Percentiles rank a stretch among this genome's conserved stretches.
These are phyloP conservation scores for Endocladia muricata DNA, from an alignment of 31 red algal species.

Conservation along the genomic window DNA sequence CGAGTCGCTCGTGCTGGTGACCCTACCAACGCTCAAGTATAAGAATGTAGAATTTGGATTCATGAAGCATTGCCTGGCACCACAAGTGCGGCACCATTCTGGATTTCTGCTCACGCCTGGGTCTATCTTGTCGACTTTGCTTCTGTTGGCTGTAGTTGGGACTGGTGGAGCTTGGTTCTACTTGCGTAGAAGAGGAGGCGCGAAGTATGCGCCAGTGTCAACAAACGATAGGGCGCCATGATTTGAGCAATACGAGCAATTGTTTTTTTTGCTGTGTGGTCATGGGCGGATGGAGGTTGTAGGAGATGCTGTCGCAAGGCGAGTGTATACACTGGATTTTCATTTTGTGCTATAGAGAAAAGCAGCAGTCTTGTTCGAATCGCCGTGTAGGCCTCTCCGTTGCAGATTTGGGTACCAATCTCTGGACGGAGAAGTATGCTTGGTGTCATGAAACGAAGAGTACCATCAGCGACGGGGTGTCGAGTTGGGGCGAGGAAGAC, in stretches of 20 bases:
- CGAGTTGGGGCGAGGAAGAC: too few relatives aligned
- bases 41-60: constrained; percentile 85
- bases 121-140: constrained; percentile 35
- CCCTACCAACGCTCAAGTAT: constrained; percentile 53
- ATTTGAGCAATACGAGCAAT: background rate
- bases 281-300: too few relatives aligned
- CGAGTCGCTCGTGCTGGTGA: constrained; percentile 53
- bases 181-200: constrained; percentile 18
- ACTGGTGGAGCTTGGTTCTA: constrained; percentile 32
- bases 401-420: too few relatives aligned
- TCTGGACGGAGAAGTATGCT: too few relatives aligned
- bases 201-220: constrained; percentile 48
- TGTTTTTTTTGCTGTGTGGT: background rate
- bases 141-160: constrained; percentile 29
- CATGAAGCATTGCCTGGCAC: constrained; percentile 62
- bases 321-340: too few relatives aligned
- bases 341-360: too few relatives aligned
- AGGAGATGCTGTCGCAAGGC: too few relatives aligned
- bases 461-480: too few relatives aligned
- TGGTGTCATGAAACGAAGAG: too few relatives aligned
- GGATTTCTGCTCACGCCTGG: constrained; percentile 66
- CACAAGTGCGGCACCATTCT: constrained; percentile 22
- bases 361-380: too few relatives aligned
- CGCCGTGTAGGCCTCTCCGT: too few relatives aligned
- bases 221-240: constrained; percentile 12